Evolutionary conservation across 2,329 filamentous ascomycete genomes (phyloP), one percentile per base, ranked within the genome.

Genomic region (Rachicladosporium sp.): DNA sequence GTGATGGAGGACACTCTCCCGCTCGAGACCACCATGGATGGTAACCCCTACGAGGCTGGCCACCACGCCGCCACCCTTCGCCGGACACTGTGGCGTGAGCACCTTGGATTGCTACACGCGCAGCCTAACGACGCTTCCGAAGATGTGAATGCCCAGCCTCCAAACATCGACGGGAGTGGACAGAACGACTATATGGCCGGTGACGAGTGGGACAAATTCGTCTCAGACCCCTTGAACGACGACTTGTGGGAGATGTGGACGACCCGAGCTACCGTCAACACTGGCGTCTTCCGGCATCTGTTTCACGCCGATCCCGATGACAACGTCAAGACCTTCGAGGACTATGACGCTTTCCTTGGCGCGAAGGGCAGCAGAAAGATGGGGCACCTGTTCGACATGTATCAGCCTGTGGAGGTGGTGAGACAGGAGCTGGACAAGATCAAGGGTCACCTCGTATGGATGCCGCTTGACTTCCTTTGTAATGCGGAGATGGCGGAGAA

Each of bases 251-350:
- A 78, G 7, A 70, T 70, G 63, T 91, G 84, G 84, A 84, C 74
- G 1, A 53, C 63, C 23, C 71, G 73, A 47, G 83, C 84, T 1
- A 74, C 74, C 1, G 74, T 63, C 38, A 91, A 91, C 56, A 89
- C 83, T 0, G 67, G 75, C 37, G 64, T 85, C 6, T 91, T 86
- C 63, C 67, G 82, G n/a, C 78, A 86, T 45, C 55, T 91, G 13
- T 91, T 91, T 65, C 84, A 88, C 52, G 80, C 82, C 0, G 89
- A 96, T 56, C 89, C 91, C 0, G 89, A 96, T 59, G 77, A 95
- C 53, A 71, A 82, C 53, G 84, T 95, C 57, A 84, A 80, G 70
- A 93, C 74, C 0, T 96, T 94, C 50, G 78, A 87, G 2, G 86
- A 95, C 46, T 96, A 96, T 57, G 80, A 94, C 52, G 69, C 70